These are phyloP conservation scores for Prunus armeniaca DNA, from an alignment of 306 rosid genomes.

Conservation along the genomic window DNA sequence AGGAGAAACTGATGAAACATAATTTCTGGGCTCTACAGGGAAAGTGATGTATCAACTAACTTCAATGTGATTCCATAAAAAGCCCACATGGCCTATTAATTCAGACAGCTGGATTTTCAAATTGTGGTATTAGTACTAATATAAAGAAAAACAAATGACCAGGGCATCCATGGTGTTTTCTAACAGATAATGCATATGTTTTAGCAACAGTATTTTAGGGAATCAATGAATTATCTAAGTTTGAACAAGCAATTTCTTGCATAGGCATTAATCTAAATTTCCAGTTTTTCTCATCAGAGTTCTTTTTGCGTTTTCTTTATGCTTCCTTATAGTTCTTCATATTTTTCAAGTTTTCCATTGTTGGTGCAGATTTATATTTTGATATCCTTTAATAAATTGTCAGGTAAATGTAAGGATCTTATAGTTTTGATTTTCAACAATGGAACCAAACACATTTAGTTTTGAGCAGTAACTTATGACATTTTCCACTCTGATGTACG, in stretches of 20 bases:
- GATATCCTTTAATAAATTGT: too few species aligned
- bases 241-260: background rate
- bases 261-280: background rate
- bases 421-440: background rate
- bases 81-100: slow-evolving; percentile 29
- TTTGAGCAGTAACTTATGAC: background rate
- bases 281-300: background rate
- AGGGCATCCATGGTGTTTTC: background rate
- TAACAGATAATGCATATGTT: background rate
- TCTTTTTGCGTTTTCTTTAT: background rate
- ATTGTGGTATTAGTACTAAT: background rate
- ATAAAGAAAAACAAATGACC: background rate
- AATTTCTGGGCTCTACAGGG: slow-evolving; percentile 18
- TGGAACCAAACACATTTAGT: background rate
- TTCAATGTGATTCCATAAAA: slow-evolving; percentile 17
- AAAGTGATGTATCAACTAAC: slow-evolving; percentile 33
- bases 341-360: background rate
- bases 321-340: background rate
- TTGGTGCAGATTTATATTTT: background rate
- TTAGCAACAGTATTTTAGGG: background rate
- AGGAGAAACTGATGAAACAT: background rate
- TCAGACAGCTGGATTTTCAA: slow-evolving; percentile 21
- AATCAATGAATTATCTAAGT: background rate
- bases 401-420: background rate
- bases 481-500: background rate